Evolutionary conservation across 306 rosid species (phyloP).

Genomic region (Cucumis hystrix): DNA sequence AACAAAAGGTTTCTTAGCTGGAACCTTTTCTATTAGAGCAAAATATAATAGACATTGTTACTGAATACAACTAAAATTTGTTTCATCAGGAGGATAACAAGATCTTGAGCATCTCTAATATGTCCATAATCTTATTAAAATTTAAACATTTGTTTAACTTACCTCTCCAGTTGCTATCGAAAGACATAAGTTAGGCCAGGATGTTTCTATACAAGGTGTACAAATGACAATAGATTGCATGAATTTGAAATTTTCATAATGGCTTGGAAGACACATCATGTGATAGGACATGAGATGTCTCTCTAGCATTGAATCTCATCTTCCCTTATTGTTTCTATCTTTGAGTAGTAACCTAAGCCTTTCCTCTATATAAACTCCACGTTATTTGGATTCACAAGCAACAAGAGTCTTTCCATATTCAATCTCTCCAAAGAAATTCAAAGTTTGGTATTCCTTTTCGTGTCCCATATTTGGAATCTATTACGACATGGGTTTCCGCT

Average conservation of each 20-base stretch:
- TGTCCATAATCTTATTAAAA: not conserved
- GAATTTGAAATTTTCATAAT: not conserved
- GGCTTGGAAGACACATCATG: conserved; percentile 1
- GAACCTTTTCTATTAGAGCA: not conserved
- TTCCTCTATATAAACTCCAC: not conserved
- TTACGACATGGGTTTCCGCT: not conserved
- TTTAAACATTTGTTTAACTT: not conserved
- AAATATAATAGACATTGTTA: not conserved
- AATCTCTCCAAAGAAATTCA: not conserved
- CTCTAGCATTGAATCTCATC: not conserved
- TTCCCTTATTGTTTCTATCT: not conserved
- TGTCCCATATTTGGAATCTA: not conserved
- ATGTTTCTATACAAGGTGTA: not conserved
- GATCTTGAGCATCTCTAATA: not conserved
- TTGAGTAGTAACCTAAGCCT: no score
- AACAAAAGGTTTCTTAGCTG: not conserved
- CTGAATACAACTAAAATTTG: not conserved
- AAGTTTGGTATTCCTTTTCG: not conserved
- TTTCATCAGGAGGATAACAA: not conserved
- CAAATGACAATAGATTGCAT: not conserved
- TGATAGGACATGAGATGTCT: not conserved
- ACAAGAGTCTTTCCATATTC: not conserved
- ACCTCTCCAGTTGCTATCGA: not conserved
- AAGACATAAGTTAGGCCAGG: not conserved
- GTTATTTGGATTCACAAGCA: not conserved